A percentile compares a stretch with the other conserved stretches of the same genome.
Conservation (phyloP, 2,329 filamentous ascomycete genomes). For the Aspergillus fijiensis region DNA sequence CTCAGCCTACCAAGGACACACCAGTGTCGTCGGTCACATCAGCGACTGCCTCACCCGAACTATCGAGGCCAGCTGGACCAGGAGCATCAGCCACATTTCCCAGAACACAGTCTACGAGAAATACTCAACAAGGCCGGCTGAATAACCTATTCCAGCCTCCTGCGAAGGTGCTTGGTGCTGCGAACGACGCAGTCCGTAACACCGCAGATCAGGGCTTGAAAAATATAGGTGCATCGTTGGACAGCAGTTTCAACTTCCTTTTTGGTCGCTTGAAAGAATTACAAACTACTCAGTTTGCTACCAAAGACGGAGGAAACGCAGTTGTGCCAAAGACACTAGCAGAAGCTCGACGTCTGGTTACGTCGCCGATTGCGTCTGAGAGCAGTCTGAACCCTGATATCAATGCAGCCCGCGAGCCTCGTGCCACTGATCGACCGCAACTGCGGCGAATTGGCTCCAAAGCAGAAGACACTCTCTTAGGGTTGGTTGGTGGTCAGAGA, state of each 20-base stretch:
- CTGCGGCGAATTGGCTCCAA: conserved; percentile 40
- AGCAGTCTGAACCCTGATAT: conserved; percentile 50
- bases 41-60: conserved; percentile 31
- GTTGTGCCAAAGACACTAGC: conserved; percentile 83
- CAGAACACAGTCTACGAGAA: conserved; percentile 28
- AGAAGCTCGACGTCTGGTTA: conserved; percentile 85
- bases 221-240: conserved; percentile 84
- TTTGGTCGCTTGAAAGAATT: conserved; percentile 80
- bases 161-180: conserved; percentile 75
- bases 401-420: conserved; percentile 50
- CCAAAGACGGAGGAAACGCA: conserved; percentile 39
- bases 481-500: conserved; percentile 68
- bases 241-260: conserved; percentile 90
- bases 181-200: conserved; percentile 79
- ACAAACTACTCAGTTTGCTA: conserved; percentile 51
- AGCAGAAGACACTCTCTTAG: conserved; percentile 66
- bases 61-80: conserved; percentile 28
- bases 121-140: conserved; percentile 68
- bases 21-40: conserved; percentile 30
- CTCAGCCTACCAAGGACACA: conserved; percentile 25
- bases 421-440: conserved; percentile 31
- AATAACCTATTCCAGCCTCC: conserved; percentile 86
- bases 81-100: conserved; percentile 36
- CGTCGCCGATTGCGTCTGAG: conserved; percentile 49
- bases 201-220: conserved; percentile 91